Percentiles rank a stretch among this genome's conserved stretches.
phyloP scores from a whole-genome alignment of 2,329 filamentous ascomycete genomes.

The Colletotrichum tamarilloi region DNA sequence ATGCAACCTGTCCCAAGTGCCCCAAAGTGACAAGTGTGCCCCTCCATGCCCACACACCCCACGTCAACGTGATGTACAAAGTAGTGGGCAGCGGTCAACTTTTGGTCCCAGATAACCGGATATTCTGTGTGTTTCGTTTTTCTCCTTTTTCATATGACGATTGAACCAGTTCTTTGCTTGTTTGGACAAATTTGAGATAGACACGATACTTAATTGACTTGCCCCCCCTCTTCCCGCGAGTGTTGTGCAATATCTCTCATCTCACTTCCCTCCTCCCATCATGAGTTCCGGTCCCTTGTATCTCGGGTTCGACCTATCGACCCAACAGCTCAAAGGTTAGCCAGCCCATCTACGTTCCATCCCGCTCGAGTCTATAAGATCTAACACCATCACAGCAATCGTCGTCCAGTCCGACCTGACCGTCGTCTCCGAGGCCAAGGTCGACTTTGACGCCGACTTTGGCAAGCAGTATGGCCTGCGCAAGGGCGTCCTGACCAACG shows the following conservation, averaged over 20 bases:
- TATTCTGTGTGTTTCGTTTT: neutral
- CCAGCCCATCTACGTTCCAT: slow-evolving; percentile 19
- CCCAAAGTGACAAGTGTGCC: slow-evolving; percentile 13
- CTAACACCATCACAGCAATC: slow-evolving; percentile 66
- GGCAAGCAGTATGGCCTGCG: slow-evolving; percentile 77
- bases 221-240: neutral
- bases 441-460: slow-evolving; percentile 93
- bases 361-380: neutral
- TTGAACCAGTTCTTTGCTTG: neutral
- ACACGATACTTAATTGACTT: neutral
- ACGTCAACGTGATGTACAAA: slow-evolving; percentile 33
- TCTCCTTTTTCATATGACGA: neutral
- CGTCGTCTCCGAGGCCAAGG: slow-evolving; percentile 85
- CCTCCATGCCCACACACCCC: slow-evolving; percentile 31
- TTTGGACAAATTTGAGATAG: neutral
- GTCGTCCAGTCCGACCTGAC: slow-evolving; percentile 86
- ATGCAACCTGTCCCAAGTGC: slow-evolving; percentile 27
- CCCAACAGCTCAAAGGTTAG: slow-evolving; percentile 92
- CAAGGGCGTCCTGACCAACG: slow-evolving; percentile 89
- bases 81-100: slow-evolving; percentile 18
- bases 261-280: neutral
- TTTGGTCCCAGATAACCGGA: slow-evolving; percentile 15
- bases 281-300: slow-evolving; percentile 71
- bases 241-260: neutral
- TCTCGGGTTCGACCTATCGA: slow-evolving; percentile 94